These are phyloP conservation scores for Aureobasidium lini DNA, from an alignment of 2,329 filamentous ascomycete species.

Conservation along the genomic window DNA sequence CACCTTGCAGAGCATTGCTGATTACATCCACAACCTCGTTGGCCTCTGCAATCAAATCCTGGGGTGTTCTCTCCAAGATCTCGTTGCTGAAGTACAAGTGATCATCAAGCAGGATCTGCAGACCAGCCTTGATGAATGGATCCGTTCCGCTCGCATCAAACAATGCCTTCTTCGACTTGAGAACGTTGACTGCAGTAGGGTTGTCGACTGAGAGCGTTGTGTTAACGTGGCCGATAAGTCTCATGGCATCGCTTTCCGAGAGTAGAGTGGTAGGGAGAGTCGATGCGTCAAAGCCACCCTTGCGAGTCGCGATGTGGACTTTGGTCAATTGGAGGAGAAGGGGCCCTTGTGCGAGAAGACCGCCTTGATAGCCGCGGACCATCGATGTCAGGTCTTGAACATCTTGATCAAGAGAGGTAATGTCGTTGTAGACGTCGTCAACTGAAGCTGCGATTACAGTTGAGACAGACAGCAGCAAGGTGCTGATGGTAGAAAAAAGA, in stretches of 20 bases:
- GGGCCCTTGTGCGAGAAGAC: background rate
- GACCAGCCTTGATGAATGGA: background rate
- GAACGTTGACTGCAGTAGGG: background rate
- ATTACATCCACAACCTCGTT: background rate
- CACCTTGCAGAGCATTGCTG: constrained; percentile 1
- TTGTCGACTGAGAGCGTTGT: constrained; percentile 2
- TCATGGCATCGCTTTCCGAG: background rate
- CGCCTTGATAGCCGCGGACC: background rate
- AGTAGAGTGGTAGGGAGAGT: background rate
- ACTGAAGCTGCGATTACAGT: background rate
- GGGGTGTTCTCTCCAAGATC: background rate
- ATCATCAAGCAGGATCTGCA: background rate
- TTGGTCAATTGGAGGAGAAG: background rate
- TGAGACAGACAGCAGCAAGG: background rate
- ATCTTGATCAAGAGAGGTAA: background rate
- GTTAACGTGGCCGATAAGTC: constrained; percentile 3
- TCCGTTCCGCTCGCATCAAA: background rate
- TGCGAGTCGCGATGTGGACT: background rate
- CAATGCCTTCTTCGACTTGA: background rate
- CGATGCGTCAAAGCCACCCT: background rate
- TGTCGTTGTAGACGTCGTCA: background rate
- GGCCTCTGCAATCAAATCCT: background rate
- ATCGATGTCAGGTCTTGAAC: background rate
- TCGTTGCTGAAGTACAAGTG: constrained; percentile 6
- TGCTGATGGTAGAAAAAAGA: background rate